Base-by-base conservation (phyloP, 331 rosid species). In the Pyracantha coccinea region DNA sequence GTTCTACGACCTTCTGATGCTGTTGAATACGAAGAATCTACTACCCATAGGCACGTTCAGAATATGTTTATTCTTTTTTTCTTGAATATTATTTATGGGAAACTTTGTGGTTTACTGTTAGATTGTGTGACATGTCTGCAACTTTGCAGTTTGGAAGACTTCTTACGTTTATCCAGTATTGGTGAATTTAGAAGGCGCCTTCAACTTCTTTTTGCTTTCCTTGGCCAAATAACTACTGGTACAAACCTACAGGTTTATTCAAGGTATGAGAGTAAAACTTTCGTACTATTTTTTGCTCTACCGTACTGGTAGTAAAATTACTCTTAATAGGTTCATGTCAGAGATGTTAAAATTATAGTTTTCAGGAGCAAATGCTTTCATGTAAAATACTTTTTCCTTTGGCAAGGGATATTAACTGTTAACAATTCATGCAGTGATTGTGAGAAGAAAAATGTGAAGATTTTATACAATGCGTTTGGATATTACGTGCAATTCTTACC, bases 101-200 rank as follows among this genome's bases (percentile, higher is more conserved):
- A 14, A 21, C 64, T 67, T 75, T 59, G 38, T 44, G 8, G 53
- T 44, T 27, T 20, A 59, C 14, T 59, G 11, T 70, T 15, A 73
- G 72, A 10, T 77, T 63, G 33, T 52, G 33, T 24, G 55, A 52
- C 63, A 35, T 80, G 24, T 59, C n/a, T 76, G 8, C 75, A 54
- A 68, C 66, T 78, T 57, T 88, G 85, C 90, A 94, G 99, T 79
- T 85, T 94, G 79, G 93, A 91, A 84, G 97, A 92, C 29, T 94
- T 92, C 82, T 86, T 94, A 74, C 86, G 80, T 47, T 88, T 86
- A 41, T 94, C 99, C 81, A 92, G 93, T 80, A 80, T 94, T 78
- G 99, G 97, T 73, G 97, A 94, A 84, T 94, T 87, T 41, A 78
- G 82, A 80, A 92, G 75, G 77, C 96, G 99, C 58, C 96, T 94